Percentiles rank a stretch among this genome's conserved stretches.
phyloP scores from a whole-genome alignment of 2,329 filamentous ascomycete genomes.

The Sarocladium strictum region DNA sequence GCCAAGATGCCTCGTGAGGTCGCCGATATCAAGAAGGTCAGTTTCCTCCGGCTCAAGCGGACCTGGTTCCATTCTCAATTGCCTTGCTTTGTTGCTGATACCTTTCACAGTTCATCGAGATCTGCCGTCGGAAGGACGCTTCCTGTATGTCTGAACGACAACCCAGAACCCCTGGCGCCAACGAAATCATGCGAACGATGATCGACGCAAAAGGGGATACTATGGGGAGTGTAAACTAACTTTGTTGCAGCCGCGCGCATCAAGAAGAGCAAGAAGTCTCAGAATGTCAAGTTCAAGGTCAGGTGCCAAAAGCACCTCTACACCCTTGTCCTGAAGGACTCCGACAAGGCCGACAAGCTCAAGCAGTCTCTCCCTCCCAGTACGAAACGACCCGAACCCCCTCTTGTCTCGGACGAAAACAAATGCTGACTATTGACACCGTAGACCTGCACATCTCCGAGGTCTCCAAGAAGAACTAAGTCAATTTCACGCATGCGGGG shows the following conservation, averaged over 20 bases:
- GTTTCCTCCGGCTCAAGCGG: slow-evolving; percentile 14
- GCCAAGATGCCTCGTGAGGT: slow-evolving; percentile 97
- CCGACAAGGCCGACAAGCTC: slow-evolving; percentile 99
- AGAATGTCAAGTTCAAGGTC: slow-evolving; percentile 99
- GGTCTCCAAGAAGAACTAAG: slow-evolving; percentile 48
- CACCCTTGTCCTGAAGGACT: slow-evolving; percentile 97
- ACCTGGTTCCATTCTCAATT: background rate
- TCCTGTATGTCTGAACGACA: slow-evolving; percentile 67
- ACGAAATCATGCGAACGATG: slow-evolving; percentile 8
- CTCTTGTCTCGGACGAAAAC: background rate
- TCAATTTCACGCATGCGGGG: slow-evolving; percentile 13
- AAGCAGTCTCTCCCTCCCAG: slow-evolving; percentile 98
- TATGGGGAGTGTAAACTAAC: slow-evolving; percentile 17
- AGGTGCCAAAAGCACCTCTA: slow-evolving; percentile 95
- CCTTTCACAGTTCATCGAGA: slow-evolving; percentile 85
- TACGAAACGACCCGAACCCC: slow-evolving; percentile 48
- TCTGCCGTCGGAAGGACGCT: slow-evolving; percentile 99
- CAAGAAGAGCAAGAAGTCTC: slow-evolving; percentile 89
- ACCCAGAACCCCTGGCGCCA: slow-evolving; percentile 12
- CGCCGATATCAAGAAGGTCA: slow-evolving; percentile 88
- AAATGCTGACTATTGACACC: slow-evolving; percentile 9
- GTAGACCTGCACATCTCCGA: slow-evolving; percentile 48
- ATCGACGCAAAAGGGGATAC: slow-evolving; percentile 10
- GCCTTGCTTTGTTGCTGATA: background rate
- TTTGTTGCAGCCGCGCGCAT: slow-evolving; percentile 68